Percentiles rank a stretch among this genome's conserved stretches.
phyloP scores from a whole-genome alignment of 1,284 basidiomycete genomes.

The Entoloma clypeatum region DNA sequence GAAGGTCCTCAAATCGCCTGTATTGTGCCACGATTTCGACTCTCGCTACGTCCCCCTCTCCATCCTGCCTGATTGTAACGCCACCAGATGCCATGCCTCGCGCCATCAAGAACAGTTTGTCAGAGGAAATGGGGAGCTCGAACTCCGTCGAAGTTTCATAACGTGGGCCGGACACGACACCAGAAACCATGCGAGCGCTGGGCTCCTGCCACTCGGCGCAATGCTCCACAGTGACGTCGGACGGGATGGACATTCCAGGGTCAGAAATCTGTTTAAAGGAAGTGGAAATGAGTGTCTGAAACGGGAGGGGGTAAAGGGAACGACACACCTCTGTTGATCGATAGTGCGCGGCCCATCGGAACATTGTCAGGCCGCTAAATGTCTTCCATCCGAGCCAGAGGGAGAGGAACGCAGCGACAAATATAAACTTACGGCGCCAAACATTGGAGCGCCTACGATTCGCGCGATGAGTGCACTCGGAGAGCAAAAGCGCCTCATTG shows the following conservation, averaged over 20 bases:
- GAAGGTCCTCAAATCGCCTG: conserved; percentile 21
- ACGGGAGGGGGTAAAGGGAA: too few relatives aligned
- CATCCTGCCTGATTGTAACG: conserved; percentile 29
- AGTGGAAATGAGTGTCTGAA: too few relatives aligned
- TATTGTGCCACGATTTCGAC: conserved; percentile 35
- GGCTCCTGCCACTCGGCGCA: conserved; percentile 15
- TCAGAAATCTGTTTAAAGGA: too few relatives aligned
- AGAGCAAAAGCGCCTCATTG: too few relatives aligned
- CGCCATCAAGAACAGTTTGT: conserved; percentile 34
- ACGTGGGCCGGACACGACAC: not conserved
- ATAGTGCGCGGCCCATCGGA: too few relatives aligned
- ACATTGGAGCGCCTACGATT: too few relatives aligned
- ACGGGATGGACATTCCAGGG: conserved; percentile 11
- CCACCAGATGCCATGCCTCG: conserved; percentile 32
- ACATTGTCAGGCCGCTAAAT: too few relatives aligned
- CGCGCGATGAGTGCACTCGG: too few relatives aligned
- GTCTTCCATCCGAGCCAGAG: too few relatives aligned
- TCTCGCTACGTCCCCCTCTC: conserved; percentile 23
- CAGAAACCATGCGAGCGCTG: not conserved
- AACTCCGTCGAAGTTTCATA: conserved; percentile 23
- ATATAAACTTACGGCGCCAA: too few relatives aligned
- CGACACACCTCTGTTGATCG: too few relatives aligned
- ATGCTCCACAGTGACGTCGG: conserved; percentile 15
- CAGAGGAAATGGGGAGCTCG: conserved; percentile 34
- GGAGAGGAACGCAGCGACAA: too few relatives aligned